Percentiles rank a stretch among this genome's conserved stretches.
Conservation (phyloP, 2,329 filamentous ascomycete species). For the Penicillium thymicola region DNA sequence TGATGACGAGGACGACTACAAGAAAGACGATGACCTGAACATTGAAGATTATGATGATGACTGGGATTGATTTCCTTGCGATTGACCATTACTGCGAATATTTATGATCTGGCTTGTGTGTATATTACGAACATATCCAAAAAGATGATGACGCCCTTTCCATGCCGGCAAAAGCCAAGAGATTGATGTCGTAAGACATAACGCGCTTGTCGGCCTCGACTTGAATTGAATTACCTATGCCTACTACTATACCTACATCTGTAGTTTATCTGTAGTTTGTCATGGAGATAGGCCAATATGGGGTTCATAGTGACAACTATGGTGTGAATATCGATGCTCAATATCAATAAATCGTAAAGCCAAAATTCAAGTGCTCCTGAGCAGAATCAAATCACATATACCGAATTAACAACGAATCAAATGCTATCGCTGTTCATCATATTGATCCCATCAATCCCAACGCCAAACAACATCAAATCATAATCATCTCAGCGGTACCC, state of each 20-base stretch:
- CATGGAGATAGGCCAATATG: not conserved
- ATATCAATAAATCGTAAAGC: not conserved
- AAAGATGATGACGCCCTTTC: not conserved
- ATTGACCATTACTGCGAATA: conserved; percentile 10
- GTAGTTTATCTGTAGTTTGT: not conserved
- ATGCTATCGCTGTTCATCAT: not conserved
- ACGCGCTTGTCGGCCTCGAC: not conserved
- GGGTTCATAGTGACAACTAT: not conserved
- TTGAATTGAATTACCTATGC: not conserved
- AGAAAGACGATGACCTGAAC: conserved; percentile 49
- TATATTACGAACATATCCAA: conserved; percentile 21
- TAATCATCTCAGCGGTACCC: conserved; percentile 3
- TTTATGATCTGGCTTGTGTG: conserved; percentile 19
- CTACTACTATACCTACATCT: not conserved
- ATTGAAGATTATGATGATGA: conserved; percentile 53
- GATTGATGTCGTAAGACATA: not conserved
- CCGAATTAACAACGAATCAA: not conserved
- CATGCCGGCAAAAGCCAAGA: not conserved
- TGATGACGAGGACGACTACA: conserved; percentile 55
- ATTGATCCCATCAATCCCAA: not conserved
- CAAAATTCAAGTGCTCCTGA: not conserved
- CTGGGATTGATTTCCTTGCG: conserved; percentile 50
- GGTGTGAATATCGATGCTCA: not conserved
- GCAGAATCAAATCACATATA: not conserved
- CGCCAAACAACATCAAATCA: conserved; percentile 7